Evolutionary conservation across 2,329 filamentous ascomycete genomes (phyloP), one percentile per base, ranked within the genome.

Genomic region (Xylariaceae sp.): DNA sequence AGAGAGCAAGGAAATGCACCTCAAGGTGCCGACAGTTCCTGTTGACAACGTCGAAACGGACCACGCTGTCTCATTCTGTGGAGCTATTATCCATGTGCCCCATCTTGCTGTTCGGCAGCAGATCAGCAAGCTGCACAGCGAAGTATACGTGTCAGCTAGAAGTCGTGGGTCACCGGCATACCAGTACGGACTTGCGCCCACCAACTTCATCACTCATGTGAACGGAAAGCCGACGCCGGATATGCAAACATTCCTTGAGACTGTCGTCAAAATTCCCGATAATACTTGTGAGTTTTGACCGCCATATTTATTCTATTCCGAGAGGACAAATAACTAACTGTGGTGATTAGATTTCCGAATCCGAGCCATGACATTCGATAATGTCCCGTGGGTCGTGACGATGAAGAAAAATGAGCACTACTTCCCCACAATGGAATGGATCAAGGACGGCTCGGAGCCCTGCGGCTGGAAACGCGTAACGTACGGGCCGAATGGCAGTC

Each of bases 351-450:
- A 99, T 73, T 99, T 99, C 84, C 86, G 94, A 19, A 79, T 99
- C 51, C 91, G 92, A 71, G 90, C 94, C n/a, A 90, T 97, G 71
- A 97, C 94, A 0, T 99, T 99, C 67, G 94, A 99, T 71, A 95
- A 95, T 66, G 91, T 99, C 7, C 92, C 92, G 3, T 99, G 94
- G 91, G 91, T 99, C n/a, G 89, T 95, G 40, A 99, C 94, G 6
- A 96, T 99, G 89, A 99, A 99, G 84, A 97, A 97, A 81, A 96
- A 96, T 65, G 92, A 99, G 69, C 94, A 99, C 72, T 99, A 99
- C 71, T 88, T 87, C 72, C 84, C 85, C 0, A 87, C 83, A 0
- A 81, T 83, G 71, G 85, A 87, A 65, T 86, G 83, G 78, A 80
- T 84, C 71, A 86, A 86, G 70, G 84, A 87, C 60, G 67, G 72